Evolutionary conservation across 1,284 basidiomycete genomes (phyloP).

Genomic region (Rhodotorula sp.): DNA sequence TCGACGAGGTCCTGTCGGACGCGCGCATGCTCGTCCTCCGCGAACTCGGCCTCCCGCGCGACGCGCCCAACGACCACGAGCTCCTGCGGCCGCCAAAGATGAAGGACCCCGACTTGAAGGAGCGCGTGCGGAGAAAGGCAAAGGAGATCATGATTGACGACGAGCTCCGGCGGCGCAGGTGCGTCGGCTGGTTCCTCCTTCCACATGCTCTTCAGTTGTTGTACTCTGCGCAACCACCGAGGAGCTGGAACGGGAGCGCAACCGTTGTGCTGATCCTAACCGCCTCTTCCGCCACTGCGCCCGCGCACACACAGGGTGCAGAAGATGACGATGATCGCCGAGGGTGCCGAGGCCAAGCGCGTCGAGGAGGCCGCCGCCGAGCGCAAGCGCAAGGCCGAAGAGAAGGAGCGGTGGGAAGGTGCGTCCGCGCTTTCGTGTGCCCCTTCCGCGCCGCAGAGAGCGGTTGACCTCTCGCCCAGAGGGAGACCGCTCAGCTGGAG

Average conservation of each 20-base stretch:
- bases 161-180: constrained; percentile 56
- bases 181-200: constrained; percentile 39
- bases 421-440: not conserved
- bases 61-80: constrained; percentile 53
- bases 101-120: constrained; percentile 49
- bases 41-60: constrained; percentile 45
- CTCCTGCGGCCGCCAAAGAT: constrained; percentile 46
- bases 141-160: constrained; percentile 61
- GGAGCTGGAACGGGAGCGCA: too few species aligned
- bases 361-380: constrained; percentile 54
- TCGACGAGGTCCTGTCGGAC: constrained; percentile 51
- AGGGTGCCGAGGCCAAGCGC: constrained; percentile 58
- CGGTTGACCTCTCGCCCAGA: not conserved
- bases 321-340: constrained; percentile 58
- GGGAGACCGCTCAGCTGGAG: too few species aligned
- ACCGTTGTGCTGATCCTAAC: too few species aligned
- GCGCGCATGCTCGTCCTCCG: constrained; percentile 52
- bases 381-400: constrained; percentile 55
- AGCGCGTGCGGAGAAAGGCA: constrained; percentile 54
- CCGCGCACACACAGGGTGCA: constrained; percentile 46
- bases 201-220: too few species aligned
- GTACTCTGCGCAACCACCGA: too few species aligned
- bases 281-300: not conserved
- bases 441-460: not conserved
- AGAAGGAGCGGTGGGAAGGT: constrained; percentile 57